Percentiles rank a stretch among this genome's conserved stretches.
Evolutionary conservation across 2,329 filamentous ascomycete genomes (phyloP).

Genomic region (Zasmidium cellare): DNA sequence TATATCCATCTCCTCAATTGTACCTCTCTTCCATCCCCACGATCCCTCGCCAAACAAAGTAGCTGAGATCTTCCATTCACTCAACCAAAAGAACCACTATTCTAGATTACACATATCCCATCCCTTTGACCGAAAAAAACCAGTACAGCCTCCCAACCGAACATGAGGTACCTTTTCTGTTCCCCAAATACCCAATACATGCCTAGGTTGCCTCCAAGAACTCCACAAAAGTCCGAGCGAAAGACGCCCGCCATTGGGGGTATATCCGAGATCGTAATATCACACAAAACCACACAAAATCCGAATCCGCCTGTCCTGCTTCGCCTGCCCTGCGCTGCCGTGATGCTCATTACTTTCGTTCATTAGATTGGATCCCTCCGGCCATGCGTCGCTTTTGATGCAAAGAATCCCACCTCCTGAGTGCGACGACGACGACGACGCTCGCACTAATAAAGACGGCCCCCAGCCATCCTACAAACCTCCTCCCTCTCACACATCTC

Average conservation of each 20-base stretch:
- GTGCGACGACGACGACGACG: too few relatives aligned
- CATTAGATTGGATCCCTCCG: not conserved
- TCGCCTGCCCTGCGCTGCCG: not conserved
- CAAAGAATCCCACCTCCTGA: not conserved
- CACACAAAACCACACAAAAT: not conserved
- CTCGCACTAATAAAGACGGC: too few relatives aligned
- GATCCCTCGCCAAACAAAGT: too few relatives aligned
- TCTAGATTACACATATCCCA: not conserved
- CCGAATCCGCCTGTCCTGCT: too few relatives aligned
- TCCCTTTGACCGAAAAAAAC: not conserved
- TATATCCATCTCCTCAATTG: not conserved
- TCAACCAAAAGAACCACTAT: not conserved
- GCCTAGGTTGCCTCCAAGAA: not conserved
- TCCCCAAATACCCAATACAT: not conserved
- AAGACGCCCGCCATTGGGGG: constrained; percentile 14
- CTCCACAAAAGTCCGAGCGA: not conserved
- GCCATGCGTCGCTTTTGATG: not conserved
- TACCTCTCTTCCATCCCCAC: not conserved
- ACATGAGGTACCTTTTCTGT: not conserved
- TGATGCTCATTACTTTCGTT: constrained; percentile 3
- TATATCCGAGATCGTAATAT: constrained; percentile 17
- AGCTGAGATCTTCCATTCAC: too few relatives aligned
- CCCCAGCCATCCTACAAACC: not conserved
- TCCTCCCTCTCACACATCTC: not conserved
- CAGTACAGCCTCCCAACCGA: not conserved